A percentile compares a stretch with the other conserved stretches of the same genome.
phyloP scores from a whole-genome alignment of 495 filamentous ascomycete genomes.

The Mytilinidion resinicola region DNA sequence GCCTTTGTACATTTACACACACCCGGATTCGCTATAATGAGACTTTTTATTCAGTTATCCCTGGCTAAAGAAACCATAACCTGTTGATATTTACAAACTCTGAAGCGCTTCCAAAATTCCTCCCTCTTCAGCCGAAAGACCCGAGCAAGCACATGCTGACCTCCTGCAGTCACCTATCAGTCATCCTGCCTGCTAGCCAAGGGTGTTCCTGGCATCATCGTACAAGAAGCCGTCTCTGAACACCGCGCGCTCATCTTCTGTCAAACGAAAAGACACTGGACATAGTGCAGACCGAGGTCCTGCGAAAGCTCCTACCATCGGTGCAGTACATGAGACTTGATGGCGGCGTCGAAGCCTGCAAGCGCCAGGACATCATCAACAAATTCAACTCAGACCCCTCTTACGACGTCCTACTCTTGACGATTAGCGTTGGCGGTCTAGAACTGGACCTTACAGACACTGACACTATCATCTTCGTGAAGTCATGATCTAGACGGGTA shows the following conservation, averaged over 20 bases:
- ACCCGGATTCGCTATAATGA: conserved; percentile 56
- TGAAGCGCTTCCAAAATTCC: conserved; percentile 40
- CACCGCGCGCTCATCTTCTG: conserved; percentile 96
- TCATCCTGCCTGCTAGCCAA: too few relatives aligned
- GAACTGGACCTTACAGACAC: conserved; percentile 94
- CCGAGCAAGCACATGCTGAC: conserved; percentile 18
- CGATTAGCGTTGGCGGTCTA: conserved; percentile 89
- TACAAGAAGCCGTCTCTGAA: conserved; percentile 47
- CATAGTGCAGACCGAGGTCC: conserved; percentile 88
- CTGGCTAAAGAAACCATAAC: conserved; percentile 70
- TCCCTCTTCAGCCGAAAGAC: conserved; percentile 40
- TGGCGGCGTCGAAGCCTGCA: conserved; percentile 80
- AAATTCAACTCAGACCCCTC: conserved; percentile 96
- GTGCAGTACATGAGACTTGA: conserved; percentile 88
- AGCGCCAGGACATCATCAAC: conserved; percentile 94
- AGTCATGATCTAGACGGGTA: conserved; percentile 39
- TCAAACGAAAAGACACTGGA: conserved; percentile 99
- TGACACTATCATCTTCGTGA: conserved; percentile 98
- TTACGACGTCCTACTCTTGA: conserved; percentile 86
- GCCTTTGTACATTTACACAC: conserved; percentile 1
- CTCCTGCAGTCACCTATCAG: conserved; percentile 78
- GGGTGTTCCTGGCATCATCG: too few relatives aligned
- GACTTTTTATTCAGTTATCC: conserved; percentile 88
- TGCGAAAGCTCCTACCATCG: conserved; percentile 79
- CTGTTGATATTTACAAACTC: conserved; percentile 73